Percentiles rank a stretch among this genome's conserved stretches.
phyloP scores from a whole-genome alignment of 169 alveolate genomes.

The Cryptosporidium ubiquitum region DNA sequence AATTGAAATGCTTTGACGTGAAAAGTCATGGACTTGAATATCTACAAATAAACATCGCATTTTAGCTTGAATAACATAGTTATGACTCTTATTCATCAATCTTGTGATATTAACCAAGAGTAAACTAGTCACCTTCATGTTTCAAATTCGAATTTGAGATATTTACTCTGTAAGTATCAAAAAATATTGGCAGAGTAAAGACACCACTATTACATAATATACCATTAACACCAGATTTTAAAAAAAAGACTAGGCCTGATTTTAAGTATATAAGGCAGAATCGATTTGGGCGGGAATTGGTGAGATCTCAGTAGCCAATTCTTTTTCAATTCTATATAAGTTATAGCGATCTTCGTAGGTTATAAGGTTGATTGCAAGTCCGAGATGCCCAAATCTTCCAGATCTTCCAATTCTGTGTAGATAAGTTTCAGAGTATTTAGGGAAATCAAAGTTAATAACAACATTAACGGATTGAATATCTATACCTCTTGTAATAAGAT shows the following conservation, averaged over 20 bases:
- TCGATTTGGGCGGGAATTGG: slow-evolving; percentile 95
- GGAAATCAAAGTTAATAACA: slow-evolving; percentile 99
- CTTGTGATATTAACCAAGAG: background rate
- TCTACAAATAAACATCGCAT: slow-evolving; percentile 37
- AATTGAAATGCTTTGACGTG: background rate
- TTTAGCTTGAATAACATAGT: background rate
- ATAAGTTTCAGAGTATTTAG: slow-evolving; percentile 94
- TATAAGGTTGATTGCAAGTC: slow-evolving; percentile 95
- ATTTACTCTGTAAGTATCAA: background rate
- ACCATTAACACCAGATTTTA: background rate
- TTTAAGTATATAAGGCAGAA: slow-evolving; percentile 89
- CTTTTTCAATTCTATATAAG: slow-evolving; percentile 92
- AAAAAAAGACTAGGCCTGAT: background rate
- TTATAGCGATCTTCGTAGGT: slow-evolving; percentile 94
- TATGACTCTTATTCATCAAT: background rate
- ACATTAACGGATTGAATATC: slow-evolving; percentile 98
- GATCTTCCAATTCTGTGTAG: slow-evolving; percentile 98
- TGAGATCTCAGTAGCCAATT: slow-evolving; percentile 96
- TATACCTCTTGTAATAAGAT: slow-evolving; percentile 98
- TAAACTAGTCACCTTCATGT: background rate
- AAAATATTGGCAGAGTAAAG: background rate
- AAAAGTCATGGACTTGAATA: slow-evolving; percentile 12
- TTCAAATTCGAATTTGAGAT: background rate
- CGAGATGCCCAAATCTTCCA: slow-evolving; percentile 98
- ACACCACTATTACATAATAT: background rate